phyloP scores from a whole-genome alignment of 106 monocot genomes.

The Agapanthus africanus region DNA sequence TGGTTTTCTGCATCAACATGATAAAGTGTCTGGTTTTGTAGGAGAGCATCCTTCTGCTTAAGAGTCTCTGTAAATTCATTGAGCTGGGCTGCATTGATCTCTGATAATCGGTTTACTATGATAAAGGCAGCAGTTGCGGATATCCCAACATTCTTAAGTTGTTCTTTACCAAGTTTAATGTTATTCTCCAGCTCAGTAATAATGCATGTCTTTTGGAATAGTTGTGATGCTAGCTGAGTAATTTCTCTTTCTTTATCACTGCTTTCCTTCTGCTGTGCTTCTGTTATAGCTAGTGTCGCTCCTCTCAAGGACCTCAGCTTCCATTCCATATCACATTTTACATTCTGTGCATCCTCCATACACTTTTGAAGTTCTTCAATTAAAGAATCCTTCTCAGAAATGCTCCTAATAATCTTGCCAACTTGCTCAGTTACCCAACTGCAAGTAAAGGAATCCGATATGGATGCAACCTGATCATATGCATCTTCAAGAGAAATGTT shows the following conservation, averaged over 20 bases:
- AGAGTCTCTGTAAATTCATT: conserved; percentile 21
- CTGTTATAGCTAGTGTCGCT: conserved; percentile 72
- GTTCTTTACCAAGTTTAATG: conserved; percentile 25
- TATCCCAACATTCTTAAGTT: conserved; percentile 25
- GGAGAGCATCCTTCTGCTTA: conserved; percentile 36
- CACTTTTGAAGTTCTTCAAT: conserved; percentile 74
- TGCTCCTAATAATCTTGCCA: conserved; percentile 38
- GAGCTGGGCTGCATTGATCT: conserved; percentile 24
- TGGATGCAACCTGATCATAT: conserved; percentile 36
- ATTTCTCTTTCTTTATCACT: conserved; percentile 63
- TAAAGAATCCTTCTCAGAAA: conserved; percentile 60
- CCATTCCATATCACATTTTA: conserved; percentile 65
- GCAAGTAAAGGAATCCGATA: too few species aligned
- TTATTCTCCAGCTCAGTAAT: conserved; percentile 38
- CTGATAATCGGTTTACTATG: conserved; percentile 27
- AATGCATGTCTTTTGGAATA: conserved; percentile 32
- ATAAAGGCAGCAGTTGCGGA: conserved; percentile 39
- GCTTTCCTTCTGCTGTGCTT: conserved; percentile 69
- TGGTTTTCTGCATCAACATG: conserved; percentile 17
- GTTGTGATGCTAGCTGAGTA: conserved; percentile 28
- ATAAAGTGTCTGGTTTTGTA: conserved; percentile 20
- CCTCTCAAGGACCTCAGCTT: conserved; percentile 84
- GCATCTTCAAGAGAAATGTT: conserved; percentile 56
- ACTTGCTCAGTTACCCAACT: too few species aligned
- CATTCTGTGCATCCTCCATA: conserved; percentile 62